Evolutionary conservation across 495 filamentous ascomycete genomes (phyloP).

Genomic region (Pyrenula massariospora): DNA sequence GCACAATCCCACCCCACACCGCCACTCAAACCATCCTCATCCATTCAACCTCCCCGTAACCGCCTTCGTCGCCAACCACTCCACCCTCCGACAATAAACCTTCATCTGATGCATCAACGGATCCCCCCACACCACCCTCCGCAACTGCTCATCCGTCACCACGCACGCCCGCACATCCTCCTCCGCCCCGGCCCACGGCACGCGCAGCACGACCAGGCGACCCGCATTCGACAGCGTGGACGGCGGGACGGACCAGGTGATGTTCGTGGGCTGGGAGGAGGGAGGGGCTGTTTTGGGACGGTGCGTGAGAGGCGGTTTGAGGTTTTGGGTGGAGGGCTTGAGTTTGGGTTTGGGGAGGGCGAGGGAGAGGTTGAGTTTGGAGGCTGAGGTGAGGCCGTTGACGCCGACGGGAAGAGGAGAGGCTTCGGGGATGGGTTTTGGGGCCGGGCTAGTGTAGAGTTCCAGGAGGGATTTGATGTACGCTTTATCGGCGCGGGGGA

Average conservation of each 20-base stretch:
- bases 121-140: conserved; percentile 64
- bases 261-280: conserved; percentile 7
- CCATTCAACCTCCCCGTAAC: conserved; percentile 35
- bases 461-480: conserved; percentile 61
- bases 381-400: conserved; percentile 1
- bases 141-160: conserved; percentile 50
- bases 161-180: conserved; percentile 50
- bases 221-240: conserved; percentile 55
- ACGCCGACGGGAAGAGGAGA: conserved; percentile 2
- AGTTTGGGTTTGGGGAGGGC: neutral
- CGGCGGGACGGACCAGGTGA: conserved; percentile 50
- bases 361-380: neutral
- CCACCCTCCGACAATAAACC: conserved; percentile 57
- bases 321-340: neutral
- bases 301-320: neutral
- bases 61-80: conserved; percentile 53
- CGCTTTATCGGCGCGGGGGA: conserved; percentile 60
- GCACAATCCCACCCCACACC: too few relatives aligned
- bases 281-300: conserved; percentile 3
- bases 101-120: conserved; percentile 69
- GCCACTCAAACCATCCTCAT: too few relatives aligned
- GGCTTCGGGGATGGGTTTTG: conserved; percentile 16
- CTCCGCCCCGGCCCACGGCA: conserved; percentile 16
- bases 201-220: conserved; percentile 49
- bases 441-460: conserved; percentile 53